Base-by-base conservation (phyloP, 2,329 filamentous ascomycete genomes). In the Pyrenophora tritici-repentis region DNA sequence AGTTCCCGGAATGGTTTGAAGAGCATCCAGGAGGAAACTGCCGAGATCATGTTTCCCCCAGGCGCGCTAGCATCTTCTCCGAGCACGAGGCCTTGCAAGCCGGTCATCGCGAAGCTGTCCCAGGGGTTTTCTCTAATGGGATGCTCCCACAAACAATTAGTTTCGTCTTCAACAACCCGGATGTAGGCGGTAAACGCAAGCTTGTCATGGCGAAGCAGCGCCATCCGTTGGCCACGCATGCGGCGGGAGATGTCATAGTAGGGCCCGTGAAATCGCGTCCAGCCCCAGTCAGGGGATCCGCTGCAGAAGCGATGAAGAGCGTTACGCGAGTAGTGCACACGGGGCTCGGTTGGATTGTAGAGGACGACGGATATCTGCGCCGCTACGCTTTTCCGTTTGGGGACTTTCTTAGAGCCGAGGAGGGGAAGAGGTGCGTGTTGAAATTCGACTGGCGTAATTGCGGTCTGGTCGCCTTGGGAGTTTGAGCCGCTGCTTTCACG, bases 271-370 rank as follows among this genome's bases (percentile, higher is more conserved):
- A 85, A 86, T 50, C 83, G 80, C 29, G 82, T 83, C 83, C 83
- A 86, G 2, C 84, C 84, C 79, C 83, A 86, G 59, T 87, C 84
- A 10, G 83, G 70, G 35, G 81, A 83, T 43, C 80, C 75, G 26
- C 78, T 76, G 59, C 81, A 81, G 69, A 85, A 87, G 47, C 84
- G 82, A 66, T 86, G 83, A 39, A 79, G 76, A 35, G 82, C 83
- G 10, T 78, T 81, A 47, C 81, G 77, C 61, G 78, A 79, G 65
- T 80, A 80, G 50, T 82, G 78, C 4, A 83, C 82, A 6, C 83
- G 79, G 38, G 84, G 84, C 59, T 86, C 84, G 20, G 77, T 75
- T 0, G 84, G 84, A 55, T 87, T 87, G 74, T 86, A 86, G 40
- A 86, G 73, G 39, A 86, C 79, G 18, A 86, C 79, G 33, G 80